phyloP scores from a whole-genome alignment of 2,329 filamentous ascomycete genomes.

The Cladorrhinum sp. region DNA sequence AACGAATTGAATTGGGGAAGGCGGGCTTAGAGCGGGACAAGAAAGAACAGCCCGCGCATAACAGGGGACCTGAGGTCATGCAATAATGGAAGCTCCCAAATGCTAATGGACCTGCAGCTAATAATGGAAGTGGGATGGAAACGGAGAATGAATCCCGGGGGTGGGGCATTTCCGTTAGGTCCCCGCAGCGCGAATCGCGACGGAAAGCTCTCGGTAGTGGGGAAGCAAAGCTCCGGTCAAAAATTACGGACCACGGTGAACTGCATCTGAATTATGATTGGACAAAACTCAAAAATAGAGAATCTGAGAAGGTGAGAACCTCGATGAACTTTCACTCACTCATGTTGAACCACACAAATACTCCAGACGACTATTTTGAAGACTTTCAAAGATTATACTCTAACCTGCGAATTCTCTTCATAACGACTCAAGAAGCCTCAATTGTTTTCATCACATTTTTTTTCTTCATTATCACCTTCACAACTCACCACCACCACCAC shows the following conservation, averaged over 20 bases:
- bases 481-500: neutral
- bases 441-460: too few species aligned
- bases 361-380: too few species aligned
- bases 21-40: neutral
- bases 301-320: neutral
- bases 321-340: neutral
- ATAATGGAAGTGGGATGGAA: neutral
- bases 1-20: neutral
- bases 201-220: neutral
- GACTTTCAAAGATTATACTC: neutral
- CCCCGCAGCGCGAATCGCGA: neutral
- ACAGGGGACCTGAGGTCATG: neutral
- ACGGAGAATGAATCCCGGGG: slow-evolving; percentile 3
- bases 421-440: too few species aligned
- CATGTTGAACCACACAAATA: neutral
- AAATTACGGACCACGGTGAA: neutral
- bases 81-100: neutral
- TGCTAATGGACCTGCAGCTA: neutral
- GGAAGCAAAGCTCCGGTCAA: neutral
- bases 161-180: slow-evolving; percentile 3
- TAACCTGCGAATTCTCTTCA: neutral
- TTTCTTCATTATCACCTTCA: neutral
- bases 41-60: neutral
- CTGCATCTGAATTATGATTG: neutral
- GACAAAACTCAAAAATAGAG: neutral